These are phyloP conservation scores for Vitis rotundifolia DNA, from an alignment of 164 flowering plant species.

Conservation along the genomic window DNA sequence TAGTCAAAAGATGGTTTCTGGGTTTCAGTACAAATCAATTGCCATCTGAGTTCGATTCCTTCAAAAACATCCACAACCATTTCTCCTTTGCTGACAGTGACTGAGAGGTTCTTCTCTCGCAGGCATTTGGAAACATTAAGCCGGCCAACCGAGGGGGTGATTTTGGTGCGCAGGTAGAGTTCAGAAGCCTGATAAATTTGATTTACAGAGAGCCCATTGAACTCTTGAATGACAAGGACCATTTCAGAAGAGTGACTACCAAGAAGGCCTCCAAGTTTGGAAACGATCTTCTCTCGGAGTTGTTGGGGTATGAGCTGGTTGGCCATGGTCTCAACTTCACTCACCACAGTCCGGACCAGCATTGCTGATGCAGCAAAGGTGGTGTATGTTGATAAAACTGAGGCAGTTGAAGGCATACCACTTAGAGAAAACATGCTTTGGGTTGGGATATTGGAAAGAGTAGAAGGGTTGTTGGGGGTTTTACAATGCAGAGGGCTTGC, in stretches of 20 bases:
- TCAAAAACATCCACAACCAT: conserved; percentile 9
- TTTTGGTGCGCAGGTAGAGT: conserved; percentile 1
- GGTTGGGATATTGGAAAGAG: no score
- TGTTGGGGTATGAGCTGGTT: conserved; percentile 11
- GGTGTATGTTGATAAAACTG: conserved; percentile 21
- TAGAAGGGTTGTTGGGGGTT: no score
- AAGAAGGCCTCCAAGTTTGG: conserved; percentile 4
- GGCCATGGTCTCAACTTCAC: conserved; percentile 11
- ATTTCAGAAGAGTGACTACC: conserved; percentile 3
- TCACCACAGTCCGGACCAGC: conserved; percentile 11
- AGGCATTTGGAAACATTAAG: not conserved
- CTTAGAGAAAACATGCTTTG: no score
- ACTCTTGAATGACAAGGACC: conserved; percentile 5
- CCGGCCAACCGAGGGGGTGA: not conserved
- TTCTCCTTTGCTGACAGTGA: conserved; percentile 1
- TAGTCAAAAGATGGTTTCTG: not conserved
- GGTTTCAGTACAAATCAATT: not conserved
- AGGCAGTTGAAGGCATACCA: conserved; percentile 12
- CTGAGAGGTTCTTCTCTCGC: not conserved
- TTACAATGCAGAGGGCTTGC: no score
- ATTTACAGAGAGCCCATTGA: conserved; percentile 2
- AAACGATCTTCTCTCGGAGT: conserved; percentile 11
- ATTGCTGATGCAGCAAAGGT: conserved; percentile 17
- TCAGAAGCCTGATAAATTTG: conserved; percentile 15
- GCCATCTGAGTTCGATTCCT: conserved; percentile 14